Evolutionary conservation across 805 yeast species (phyloP).

Genomic region (Spencermartinsiella europaea): DNA sequence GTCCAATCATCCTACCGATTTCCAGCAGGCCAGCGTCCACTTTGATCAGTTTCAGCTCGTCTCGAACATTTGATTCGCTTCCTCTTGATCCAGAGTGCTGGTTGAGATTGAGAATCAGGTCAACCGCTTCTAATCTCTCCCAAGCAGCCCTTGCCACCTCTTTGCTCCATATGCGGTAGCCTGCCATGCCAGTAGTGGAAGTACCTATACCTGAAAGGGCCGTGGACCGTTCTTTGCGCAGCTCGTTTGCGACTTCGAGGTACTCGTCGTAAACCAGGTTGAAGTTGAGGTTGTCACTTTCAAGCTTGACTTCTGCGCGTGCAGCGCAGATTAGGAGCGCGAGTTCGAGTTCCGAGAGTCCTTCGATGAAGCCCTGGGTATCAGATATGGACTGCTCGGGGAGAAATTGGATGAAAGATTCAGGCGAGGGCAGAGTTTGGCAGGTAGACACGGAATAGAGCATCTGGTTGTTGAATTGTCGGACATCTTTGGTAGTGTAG

Average conservation of each 20-base stretch:
- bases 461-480: constrained; percentile 32
- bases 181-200: constrained; percentile 30
- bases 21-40: constrained; percentile 33
- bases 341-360: constrained; percentile 66
- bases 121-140: constrained; percentile 60
- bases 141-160: constrained; percentile 62
- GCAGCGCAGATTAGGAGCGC: constrained; percentile 71
- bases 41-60: constrained; percentile 30
- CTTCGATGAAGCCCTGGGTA: constrained; percentile 26
- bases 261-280: constrained; percentile 77
- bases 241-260: constrained; percentile 43
- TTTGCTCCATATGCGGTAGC: constrained; percentile 54
- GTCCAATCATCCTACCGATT: constrained; percentile 28
- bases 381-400: constrained; percentile 22
- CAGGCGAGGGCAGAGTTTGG: constrained; percentile 20
- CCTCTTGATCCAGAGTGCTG: constrained; percentile 42
- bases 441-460: constrained; percentile 26
- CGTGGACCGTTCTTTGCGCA: constrained; percentile 39
- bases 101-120: constrained; percentile 39
- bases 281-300: constrained; percentile 60
- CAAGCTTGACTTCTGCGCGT: constrained; percentile 57
- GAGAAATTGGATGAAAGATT: constrained; percentile 8
- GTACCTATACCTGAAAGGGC: constrained; percentile 28
- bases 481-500: constrained; percentile 55
- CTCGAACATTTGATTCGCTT: constrained; percentile 34